These are phyloP conservation scores for Hypoxylon sp. DNA, from an alignment of 2,329 filamentous ascomycete genomes.

Conservation along the genomic window DNA sequence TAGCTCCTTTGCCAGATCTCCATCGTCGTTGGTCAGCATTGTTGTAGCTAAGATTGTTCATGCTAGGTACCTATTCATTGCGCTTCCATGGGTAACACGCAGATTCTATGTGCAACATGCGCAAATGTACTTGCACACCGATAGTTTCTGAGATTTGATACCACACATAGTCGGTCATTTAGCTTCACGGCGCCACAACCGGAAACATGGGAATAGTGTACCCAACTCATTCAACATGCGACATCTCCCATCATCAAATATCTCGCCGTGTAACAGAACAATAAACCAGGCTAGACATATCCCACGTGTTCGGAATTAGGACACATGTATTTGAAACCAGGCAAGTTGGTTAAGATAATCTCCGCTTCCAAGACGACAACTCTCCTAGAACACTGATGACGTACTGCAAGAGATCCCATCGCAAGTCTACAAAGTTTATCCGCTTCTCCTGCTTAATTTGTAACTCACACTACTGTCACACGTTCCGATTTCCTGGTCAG, in stretches of 20 bases:
- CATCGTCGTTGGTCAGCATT: conserved; percentile 10
- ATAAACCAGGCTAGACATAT: conserved; percentile 33
- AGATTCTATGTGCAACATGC: conserved; percentile 23
- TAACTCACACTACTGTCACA: conserved; percentile 11
- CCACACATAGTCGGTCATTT: conserved; percentile 15
- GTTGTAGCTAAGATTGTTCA: conserved; percentile 30
- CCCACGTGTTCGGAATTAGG: conserved; percentile 39
- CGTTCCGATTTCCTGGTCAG: conserved; percentile 21
- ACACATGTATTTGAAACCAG: conserved; percentile 39
- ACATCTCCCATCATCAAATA: conserved; percentile 35
- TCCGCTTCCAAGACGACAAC: conserved; percentile 17
- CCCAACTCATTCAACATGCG: conserved; percentile 14
- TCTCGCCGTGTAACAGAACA: conserved; percentile 35
- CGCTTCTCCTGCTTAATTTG: conserved; percentile 9
- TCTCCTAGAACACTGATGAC: neutral
- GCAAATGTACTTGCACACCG: conserved; percentile 28
- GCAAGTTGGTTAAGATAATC: conserved; percentile 32
- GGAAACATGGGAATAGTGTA: conserved; percentile 19
- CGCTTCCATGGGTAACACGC: conserved; percentile 27
- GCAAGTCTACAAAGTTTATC: neutral
- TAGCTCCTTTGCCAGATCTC: conserved; percentile 27
- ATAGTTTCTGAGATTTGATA: conserved; percentile 14
- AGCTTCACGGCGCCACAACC: conserved; percentile 19
- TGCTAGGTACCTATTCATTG: conserved; percentile 19
- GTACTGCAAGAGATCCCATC: conserved; percentile 13